Evolutionary conservation across 345 rosid genomes (phyloP), one percentile per base, ranked within the genome.

Genomic region (Citrus mangshanensis): DNA sequence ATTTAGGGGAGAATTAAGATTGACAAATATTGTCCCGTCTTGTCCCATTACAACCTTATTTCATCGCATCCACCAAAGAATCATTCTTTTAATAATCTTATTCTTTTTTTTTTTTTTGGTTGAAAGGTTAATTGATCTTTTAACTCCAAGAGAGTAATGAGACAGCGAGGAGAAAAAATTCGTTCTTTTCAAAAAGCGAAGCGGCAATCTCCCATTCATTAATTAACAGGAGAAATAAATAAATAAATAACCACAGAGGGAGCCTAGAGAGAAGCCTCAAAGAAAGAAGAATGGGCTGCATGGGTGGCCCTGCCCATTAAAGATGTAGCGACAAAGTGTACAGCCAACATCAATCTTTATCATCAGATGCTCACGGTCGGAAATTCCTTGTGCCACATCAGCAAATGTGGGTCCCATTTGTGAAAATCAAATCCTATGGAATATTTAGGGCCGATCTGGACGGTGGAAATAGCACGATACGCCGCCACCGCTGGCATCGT

Each of bases 311-410:
- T 84, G 84, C 85, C 75, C 79, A 55, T 55, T 34, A 34, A 22
- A 77, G 27, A 38, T 30, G 68, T 75, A 5, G 42, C 72, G 83
- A 78, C 79, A 83, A 81, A 83, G 67, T 12, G 61, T 51, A 49
- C 78, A 70, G 76, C 78, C 85, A 81, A 42, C 68, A 79, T 85
- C 86, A 79, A 58, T 75, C 72, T 55, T 76, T 73, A 49, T 88
- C 51, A 32, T 46, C 72, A 42, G 90, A 87, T 85, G 85, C 88
- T 61, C 12, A n/a, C 58, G 82, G 90, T 84, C 83, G 83, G 86
- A 63, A 63, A 73, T 82, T 87, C 78, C 68, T 1, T 4, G 6
- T n/a, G 61, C 70, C 70, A 75, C 71, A 7, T 46, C 62, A 75
- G 70, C 71, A 27, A 19, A 14, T 16, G 38, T 19, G 24, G 77